Evolutionary conservation across 768 basidiomycete genomes (phyloP), one percentile per base, ranked within the genome.

Genomic region (Pleurotus djamor): DNA sequence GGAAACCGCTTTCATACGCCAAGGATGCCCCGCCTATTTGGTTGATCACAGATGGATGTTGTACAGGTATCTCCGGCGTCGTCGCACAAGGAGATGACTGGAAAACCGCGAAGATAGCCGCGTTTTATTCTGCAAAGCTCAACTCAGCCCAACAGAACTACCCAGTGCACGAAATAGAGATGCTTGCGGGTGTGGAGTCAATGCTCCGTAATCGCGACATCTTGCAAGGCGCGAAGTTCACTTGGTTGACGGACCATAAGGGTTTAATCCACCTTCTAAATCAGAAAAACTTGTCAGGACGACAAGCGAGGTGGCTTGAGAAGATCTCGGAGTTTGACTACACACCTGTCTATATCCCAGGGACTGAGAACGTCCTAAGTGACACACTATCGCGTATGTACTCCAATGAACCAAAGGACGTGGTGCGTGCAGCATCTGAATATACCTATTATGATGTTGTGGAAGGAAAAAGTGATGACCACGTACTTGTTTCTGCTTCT

Each of bases 381-480:
- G 74, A 79, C 57, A 66, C 74, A 0, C 59, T 79, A 6, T 77
- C 74, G 0, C 60, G 69, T 0, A 44, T 69, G 2, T 67, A 65
- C 41, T 57, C 63, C 2, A 59, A 62, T 37, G 54, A 61, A 32
- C 12, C 32, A 9, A 48, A 59, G 7, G 65, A 65, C 0, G 62
- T 58, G 0, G 57, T 65, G 10, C 12, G 64, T 4, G 51, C 65
- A 3, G 8, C 32, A 1, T 61, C 58, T 38, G 65, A 67, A 38
- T 64, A 66, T 34, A 65, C 60, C 0, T 60, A 63, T 14, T 14
- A 41, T 14, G 38, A 41, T 41, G 38, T 41, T 7, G 38, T 41
- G 38, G 38, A 41, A 41, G 38, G 38, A 41, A 41, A 41, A 14
- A 14, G 14, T 7, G 38, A 41, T 14, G 38, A 7, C 14, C 7